Percentiles rank a stretch among this genome's conserved stretches.
phyloP scores from a whole-genome alignment of 441 rosid genomes.

The Eruca vesicaria region DNA sequence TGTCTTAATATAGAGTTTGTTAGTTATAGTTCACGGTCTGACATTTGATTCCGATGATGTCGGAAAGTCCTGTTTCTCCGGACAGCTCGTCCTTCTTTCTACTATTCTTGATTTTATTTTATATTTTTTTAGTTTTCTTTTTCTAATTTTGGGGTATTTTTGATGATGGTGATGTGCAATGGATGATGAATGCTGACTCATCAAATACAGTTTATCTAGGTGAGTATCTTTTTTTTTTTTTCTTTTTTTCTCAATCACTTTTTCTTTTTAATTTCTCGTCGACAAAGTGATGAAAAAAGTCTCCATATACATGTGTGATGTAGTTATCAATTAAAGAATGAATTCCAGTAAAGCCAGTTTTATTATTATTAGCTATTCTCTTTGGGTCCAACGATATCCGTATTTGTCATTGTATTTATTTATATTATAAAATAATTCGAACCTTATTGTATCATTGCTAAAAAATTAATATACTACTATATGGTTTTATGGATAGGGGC shows the following conservation, averaged over 20 bases:
- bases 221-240: slow-evolving; percentile 7
- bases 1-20: neutral
- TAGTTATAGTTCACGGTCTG: slow-evolving; percentile 2
- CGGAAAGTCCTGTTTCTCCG: slow-evolving; percentile 9
- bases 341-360: slow-evolving; percentile 23
- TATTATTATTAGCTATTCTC: slow-evolving; percentile 26
- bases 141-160: slow-evolving; percentile 1
- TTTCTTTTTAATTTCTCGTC: slow-evolving; percentile 10
- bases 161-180: slow-evolving; percentile 37
- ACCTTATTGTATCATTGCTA: neutral
- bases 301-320: slow-evolving; percentile 29
- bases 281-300: slow-evolving; percentile 28
- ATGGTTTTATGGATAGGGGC: slow-evolving; percentile 60
- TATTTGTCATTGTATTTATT: neutral
- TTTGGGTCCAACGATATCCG: slow-evolving; percentile 22
- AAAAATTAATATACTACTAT: neutral
- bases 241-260: neutral
- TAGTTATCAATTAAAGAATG: slow-evolving; percentile 19
- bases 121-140: neutral
- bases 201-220: slow-evolving; percentile 40
- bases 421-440: neutral
- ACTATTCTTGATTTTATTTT: slow-evolving; percentile 15
- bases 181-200: slow-evolving; percentile 40
- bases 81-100: slow-evolving; percentile 12
- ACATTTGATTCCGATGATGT: slow-evolving; percentile 18